These are phyloP conservation scores for Skeletonema grethae DNA, from an alignment of 108 stramenopile species.

Conservation along the genomic window DNA sequence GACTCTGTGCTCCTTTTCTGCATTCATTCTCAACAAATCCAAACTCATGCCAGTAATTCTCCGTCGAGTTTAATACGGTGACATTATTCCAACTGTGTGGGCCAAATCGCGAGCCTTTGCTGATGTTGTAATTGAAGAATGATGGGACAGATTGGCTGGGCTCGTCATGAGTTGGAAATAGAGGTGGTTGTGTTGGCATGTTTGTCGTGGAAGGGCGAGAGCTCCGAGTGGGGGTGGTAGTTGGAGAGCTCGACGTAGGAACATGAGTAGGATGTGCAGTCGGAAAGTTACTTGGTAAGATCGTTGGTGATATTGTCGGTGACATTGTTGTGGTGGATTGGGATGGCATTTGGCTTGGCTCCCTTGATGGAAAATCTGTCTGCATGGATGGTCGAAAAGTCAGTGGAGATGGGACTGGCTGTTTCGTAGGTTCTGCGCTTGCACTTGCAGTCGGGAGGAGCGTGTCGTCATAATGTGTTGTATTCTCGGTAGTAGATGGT, in stretches of 20 bases:
- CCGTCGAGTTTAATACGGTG: constrained; percentile 14
- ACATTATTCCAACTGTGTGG: constrained; percentile 21
- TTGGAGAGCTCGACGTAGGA: neutral
- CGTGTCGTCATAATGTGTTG: neutral
- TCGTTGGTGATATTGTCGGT: neutral
- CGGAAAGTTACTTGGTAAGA: neutral
- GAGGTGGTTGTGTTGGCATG: neutral
- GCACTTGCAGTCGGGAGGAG: neutral
- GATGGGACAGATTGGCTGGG: neutral
- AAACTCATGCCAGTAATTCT: constrained; percentile 22
- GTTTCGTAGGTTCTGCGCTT: neutral
- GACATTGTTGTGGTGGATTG: neutral
- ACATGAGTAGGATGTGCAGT: neutral
- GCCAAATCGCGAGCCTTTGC: constrained; percentile 12
- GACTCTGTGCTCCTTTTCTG: constrained; percentile 20
- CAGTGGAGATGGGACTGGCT: neutral
- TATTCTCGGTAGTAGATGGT: neutral
- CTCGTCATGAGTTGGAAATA: neutral
- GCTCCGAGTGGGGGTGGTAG: neutral
- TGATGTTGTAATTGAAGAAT: constrained; percentile 39
- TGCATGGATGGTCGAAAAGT: neutral
- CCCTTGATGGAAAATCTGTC: neutral
- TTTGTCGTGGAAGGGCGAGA: neutral
- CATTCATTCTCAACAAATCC: constrained; percentile 28
- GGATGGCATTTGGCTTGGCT: neutral